phyloP scores from a whole-genome alignment of 495 filamentous ascomycete genomes.

The Mytilinidion resinicola region DNA sequence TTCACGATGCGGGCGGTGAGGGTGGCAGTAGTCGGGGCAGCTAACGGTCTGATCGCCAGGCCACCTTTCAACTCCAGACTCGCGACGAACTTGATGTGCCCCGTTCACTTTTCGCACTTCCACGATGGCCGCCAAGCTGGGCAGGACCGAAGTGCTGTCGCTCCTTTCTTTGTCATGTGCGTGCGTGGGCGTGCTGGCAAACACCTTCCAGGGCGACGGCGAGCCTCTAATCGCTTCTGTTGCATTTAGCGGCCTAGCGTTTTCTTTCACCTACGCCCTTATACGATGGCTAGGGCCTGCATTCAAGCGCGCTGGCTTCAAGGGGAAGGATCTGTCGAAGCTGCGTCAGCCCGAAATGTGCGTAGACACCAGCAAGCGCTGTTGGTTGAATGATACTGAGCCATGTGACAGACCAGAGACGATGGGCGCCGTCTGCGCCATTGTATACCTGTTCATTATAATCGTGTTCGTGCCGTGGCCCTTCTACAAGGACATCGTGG shows the following conservation, averaged over 20 bases:
- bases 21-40: not conserved
- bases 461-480: slow-evolving; percentile 93
- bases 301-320: slow-evolving; percentile 83
- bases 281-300: slow-evolving; percentile 91
- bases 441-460: slow-evolving; percentile 79
- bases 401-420: slow-evolving; percentile 65
- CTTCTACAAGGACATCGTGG: slow-evolving; percentile 96
- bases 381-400: not conserved
- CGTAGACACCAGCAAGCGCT: slow-evolving; percentile 22
- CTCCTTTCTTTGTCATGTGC: slow-evolving; percentile 62
- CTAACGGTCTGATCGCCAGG: not conserved
- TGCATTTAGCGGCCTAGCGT: slow-evolving; percentile 79
- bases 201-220: slow-evolving; percentile 78
- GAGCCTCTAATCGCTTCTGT: slow-evolving; percentile 84
- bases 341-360: slow-evolving; percentile 66
- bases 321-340: slow-evolving; percentile 88
- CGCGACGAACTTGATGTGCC: not conserved
- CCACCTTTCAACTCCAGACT: not conserved
- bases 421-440: slow-evolving; percentile 93
- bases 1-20: slow-evolving; percentile 7
- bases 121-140: slow-evolving; percentile 43
- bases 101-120: not conserved
- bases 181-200: slow-evolving; percentile 67
- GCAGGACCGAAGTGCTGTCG: slow-evolving; percentile 59
- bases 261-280: slow-evolving; percentile 68